These are phyloP conservation scores for Tillandsia leiboldiana DNA, from an alignment of 176 grass and related monocot species.

Conservation along the genomic window DNA sequence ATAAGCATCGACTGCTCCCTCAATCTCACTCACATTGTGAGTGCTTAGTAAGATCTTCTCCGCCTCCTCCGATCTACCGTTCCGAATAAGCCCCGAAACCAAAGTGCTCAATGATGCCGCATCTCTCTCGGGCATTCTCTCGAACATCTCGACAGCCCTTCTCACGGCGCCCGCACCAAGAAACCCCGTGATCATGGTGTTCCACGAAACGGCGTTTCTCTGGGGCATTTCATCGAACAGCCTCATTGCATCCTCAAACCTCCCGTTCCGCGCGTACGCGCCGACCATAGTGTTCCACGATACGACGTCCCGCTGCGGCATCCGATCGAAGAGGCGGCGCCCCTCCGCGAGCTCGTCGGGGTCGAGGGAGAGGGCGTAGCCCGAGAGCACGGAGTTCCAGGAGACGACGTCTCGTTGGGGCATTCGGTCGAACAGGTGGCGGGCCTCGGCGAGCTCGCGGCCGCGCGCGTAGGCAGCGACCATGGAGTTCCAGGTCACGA, in stretches of 20 bases:
- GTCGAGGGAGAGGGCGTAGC: constrained; percentile 23
- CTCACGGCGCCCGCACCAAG: constrained; percentile 30
- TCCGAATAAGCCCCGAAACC: constrained; percentile 38
- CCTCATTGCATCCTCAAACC: constrained; percentile 35
- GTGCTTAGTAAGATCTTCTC: constrained; percentile 35
- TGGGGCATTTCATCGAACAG: constrained; percentile 43
- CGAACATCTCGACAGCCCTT: constrained; percentile 38
- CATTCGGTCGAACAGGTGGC: constrained; percentile 41
- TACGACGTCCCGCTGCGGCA: constrained; percentile 36
- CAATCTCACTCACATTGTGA: constrained; percentile 13
- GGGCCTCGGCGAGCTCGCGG: constrained; percentile 19
- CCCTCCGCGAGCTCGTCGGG: constrained; percentile 29
- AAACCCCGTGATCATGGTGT: constrained; percentile 49
- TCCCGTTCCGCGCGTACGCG: constrained; percentile 31
- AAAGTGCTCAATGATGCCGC: constrained; percentile 26
- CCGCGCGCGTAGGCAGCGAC: constrained; percentile 40
- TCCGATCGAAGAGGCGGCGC: constrained; percentile 45
- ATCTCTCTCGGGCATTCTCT: constrained; percentile 43
- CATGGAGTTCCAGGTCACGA: constrained; percentile 64
- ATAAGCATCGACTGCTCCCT: constrained; percentile 43
- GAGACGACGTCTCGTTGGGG: constrained; percentile 37
- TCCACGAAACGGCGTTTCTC: constrained; percentile 41
- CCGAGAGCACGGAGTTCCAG: constrained; percentile 54
- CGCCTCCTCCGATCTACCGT: constrained; percentile 31
- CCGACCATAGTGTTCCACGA: constrained; percentile 61